phyloP scores from a whole-genome alignment of 768 basidiomycete genomes.

The Pulveroboletus sp. region DNA sequence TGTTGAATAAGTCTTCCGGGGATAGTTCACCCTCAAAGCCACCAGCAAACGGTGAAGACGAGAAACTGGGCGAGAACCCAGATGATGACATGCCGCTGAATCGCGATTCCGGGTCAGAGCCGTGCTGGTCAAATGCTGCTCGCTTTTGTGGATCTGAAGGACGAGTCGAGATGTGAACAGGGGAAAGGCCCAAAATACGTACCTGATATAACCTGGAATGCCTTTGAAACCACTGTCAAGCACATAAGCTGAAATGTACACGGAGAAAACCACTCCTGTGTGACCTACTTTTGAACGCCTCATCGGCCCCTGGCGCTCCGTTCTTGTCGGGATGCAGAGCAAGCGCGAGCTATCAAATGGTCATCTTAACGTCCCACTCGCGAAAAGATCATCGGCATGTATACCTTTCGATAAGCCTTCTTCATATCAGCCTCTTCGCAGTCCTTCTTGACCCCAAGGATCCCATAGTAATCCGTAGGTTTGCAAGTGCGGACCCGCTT shows the following conservation, averaged over 20 bases:
- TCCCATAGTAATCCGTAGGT: constrained; percentile 90
- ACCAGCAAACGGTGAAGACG: constrained; percentile 44
- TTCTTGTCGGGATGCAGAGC: constrained; percentile 92
- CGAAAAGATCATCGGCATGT: constrained; percentile 19
- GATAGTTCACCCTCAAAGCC: constrained; percentile 81
- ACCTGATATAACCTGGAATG: constrained; percentile 92
- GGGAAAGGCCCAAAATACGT: not conserved
- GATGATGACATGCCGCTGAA: constrained; percentile 66
- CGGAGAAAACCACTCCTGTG: not conserved
- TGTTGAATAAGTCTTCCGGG: constrained; percentile 95
- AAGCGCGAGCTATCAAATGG: constrained; percentile 62
- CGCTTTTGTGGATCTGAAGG: constrained; percentile 78
- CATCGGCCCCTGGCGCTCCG: constrained; percentile 96
- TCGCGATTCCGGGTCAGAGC: constrained; percentile 85
- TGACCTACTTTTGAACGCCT: constrained; percentile 90
- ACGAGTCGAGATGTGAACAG: constrained; percentile 4
- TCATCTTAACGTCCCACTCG: constrained; percentile 5
- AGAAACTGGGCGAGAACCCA: constrained; percentile 45
- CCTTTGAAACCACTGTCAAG: constrained; percentile 87
- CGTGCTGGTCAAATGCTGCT: constrained; percentile 77
- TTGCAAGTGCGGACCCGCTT: constrained; percentile 83
- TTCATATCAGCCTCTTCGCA: constrained; percentile 85
- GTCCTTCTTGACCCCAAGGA: constrained; percentile 70
- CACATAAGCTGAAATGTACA: constrained; percentile 4
- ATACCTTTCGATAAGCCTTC: constrained; percentile 94